phyloP scores from a whole-genome alignment of 2,329 filamentous ascomycete species.

The Talaromyces islandicus region DNA sequence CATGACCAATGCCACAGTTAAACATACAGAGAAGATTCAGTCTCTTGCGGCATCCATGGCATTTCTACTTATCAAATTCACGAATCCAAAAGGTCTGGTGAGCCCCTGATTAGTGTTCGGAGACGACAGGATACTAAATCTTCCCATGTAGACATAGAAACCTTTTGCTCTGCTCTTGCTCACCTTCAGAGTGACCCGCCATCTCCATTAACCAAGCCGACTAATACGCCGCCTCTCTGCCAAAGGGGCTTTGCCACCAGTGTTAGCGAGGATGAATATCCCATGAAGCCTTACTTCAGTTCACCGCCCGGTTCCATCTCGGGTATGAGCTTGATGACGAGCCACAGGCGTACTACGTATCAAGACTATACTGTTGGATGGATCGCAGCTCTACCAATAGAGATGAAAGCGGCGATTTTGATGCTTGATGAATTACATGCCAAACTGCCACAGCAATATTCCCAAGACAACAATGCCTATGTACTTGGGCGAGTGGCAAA shows the following conservation, averaged over 20 bases:
- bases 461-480: not conserved
- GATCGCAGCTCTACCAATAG: constrained; percentile 4
- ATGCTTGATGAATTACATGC: constrained; percentile 3
- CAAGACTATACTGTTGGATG: constrained; percentile 8
- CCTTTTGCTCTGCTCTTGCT: not conserved
- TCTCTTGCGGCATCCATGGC: not conserved
- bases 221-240: not conserved
- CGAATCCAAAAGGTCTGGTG: not conserved
- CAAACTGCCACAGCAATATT: not conserved
- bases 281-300: not conserved
- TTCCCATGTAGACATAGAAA: not conserved
- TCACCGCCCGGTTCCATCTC: not conserved
- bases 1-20: not conserved
- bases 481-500: not conserved
- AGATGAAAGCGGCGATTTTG: not conserved
- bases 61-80: not conserved
- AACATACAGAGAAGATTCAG: not conserved
- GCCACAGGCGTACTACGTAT: not conserved
- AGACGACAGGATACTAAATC: not conserved
- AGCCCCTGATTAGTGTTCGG: not conserved
- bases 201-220: not conserved
- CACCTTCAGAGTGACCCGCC: not conserved
- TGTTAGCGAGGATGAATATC: not conserved
- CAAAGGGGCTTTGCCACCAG: not conserved
- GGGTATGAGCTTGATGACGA: not conserved